Evolutionary conservation across 225 moss, liverwort and hornwort genomes (phyloP).

Genomic region (Rhytidiadelphus loreus): DNA sequence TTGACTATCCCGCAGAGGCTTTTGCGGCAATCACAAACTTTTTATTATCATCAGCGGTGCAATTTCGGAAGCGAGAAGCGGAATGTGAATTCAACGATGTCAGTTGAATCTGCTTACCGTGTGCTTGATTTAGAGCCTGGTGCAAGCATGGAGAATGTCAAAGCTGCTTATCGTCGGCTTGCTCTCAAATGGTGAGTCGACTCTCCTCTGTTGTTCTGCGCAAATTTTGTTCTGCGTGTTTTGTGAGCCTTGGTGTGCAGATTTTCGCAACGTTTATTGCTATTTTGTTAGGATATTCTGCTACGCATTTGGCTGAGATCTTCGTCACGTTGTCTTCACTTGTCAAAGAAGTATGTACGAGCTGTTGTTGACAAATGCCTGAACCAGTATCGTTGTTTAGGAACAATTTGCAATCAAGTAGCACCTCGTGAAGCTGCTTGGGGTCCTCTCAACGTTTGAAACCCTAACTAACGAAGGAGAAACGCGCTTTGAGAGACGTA

Average conservation of each 20-base stretch:
- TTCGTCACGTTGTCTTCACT: background rate
- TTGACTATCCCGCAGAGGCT: conserved; percentile 4
- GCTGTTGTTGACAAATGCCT: background rate
- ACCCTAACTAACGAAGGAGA: background rate
- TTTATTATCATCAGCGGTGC: conserved; percentile 3
- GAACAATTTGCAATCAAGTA: background rate
- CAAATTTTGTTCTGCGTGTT: background rate
- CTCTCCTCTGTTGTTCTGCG: background rate
- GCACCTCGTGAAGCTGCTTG: background rate
- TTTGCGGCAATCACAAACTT: conserved; percentile 4
- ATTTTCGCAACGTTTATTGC: background rate
- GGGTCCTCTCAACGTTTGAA: background rate
- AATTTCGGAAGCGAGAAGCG: conserved; percentile 15
- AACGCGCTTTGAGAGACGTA: background rate
- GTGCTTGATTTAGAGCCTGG: conserved; percentile 61
- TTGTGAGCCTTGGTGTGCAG: background rate
- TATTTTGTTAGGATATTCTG: background rate
- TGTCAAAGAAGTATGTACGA: background rate
- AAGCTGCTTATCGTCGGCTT: conserved; percentile 83
- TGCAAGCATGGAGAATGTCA: conserved; percentile 70
- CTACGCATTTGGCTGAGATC: background rate
- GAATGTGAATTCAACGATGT: conserved; percentile 15
- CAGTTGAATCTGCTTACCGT: conserved; percentile 56
- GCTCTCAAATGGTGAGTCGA: conserved; percentile 64
- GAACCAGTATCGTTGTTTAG: background rate